Evolutionary conservation across 2,329 filamentous ascomycete genomes (phyloP), one percentile per base, ranked within the genome.

Genomic region (Chaetomiaceae sp.): DNA sequence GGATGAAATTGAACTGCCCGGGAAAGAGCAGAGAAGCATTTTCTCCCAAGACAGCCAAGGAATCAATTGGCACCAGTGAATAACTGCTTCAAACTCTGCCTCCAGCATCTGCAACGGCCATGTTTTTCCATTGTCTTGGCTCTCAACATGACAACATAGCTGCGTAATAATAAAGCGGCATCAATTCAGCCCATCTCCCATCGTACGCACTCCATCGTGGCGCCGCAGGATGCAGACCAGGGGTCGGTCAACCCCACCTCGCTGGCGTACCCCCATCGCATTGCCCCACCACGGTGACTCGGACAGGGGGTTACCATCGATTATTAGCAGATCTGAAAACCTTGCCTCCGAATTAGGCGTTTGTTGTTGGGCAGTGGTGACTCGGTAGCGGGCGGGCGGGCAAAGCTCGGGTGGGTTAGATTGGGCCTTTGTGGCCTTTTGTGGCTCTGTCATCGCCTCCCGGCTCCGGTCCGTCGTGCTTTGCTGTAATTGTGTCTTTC

Each of bases 311-410:
- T n/a, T 46, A 14, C n/a, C 5, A 18, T 33, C 40, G 37, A 54
- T 36, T n/a, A n/a, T n/a, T 48, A 40, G 47, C 44, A 50, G 51
- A 16, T 47, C 36, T 53, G 48, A 57, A 59, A 58, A 55, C 53
- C 59, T 55, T 61, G 59, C 59, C 57, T 58, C 59, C 59, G 59
- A 59, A 53, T 53, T 61, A 61, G 59, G 58, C 57, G 54, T 47
- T 58, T 46, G n/a, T n/a, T n/a, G n/a, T n/a, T n/a, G 33, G 36
- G 50, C 42, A 47, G 33, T 53, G 40, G 42, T 51, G 56, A 51
- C 50, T 51, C 54, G 54, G 25, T 18, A 16, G 13, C 11, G 25
- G 33, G 29, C 37, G 43, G 48, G 48, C 43, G 53, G 21, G 32
- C 33, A n/a, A n/a, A n/a, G n/a, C n/a, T 42, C 43, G 48, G 43